A percentile compares a stretch with the other conserved stretches of the same genome.
These are phyloP conservation scores for Casuarina glauca DNA, from an alignment of 306 rosid genomes.

Conservation along the genomic window DNA sequence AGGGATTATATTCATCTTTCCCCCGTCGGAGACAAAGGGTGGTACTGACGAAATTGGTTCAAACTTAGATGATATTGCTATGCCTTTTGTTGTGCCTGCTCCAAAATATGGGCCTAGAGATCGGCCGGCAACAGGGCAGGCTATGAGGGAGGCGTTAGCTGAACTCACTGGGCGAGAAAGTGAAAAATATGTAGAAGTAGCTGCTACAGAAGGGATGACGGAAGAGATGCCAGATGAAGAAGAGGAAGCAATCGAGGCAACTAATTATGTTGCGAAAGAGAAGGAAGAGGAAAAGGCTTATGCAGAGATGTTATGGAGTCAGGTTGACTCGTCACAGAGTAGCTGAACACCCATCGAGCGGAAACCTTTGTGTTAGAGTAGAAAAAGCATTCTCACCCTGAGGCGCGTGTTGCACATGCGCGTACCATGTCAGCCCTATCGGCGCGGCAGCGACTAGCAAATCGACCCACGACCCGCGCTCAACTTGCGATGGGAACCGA, in stretches of 20 bases:
- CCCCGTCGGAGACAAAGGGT: conserved; percentile 41
- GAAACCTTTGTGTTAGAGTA: neutral
- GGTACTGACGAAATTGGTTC: conserved; percentile 23
- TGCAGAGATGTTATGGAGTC: conserved; percentile 71
- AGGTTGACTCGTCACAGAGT: conserved; percentile 56
- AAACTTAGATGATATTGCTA: conserved; percentile 56
- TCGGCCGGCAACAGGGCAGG: conserved; percentile 69
- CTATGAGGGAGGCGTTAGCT: conserved; percentile 73
- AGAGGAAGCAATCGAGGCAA: conserved; percentile 54
- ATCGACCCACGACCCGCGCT: too few relatives aligned
- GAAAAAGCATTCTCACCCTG: neutral
- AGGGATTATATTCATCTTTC: conserved; percentile 75
- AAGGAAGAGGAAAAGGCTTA: conserved; percentile 80
- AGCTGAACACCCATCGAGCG: conserved; percentile 32
- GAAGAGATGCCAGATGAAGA: conserved; percentile 62
- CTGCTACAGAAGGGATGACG: conserved; percentile 37
- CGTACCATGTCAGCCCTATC: too few relatives aligned
- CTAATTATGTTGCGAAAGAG: conserved; percentile 51
- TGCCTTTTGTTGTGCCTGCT: conserved; percentile 82
- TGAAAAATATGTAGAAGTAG: conserved; percentile 31
- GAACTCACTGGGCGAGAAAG: conserved; percentile 44
- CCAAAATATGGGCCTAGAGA: conserved; percentile 67
- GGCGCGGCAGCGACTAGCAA: too few relatives aligned
- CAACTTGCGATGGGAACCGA: too few relatives aligned
- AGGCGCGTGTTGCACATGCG: too few relatives aligned